These are phyloP conservation scores for Syzygium jambos DNA, from an alignment of 345 rosid genomes.

Conservation along the genomic window DNA sequence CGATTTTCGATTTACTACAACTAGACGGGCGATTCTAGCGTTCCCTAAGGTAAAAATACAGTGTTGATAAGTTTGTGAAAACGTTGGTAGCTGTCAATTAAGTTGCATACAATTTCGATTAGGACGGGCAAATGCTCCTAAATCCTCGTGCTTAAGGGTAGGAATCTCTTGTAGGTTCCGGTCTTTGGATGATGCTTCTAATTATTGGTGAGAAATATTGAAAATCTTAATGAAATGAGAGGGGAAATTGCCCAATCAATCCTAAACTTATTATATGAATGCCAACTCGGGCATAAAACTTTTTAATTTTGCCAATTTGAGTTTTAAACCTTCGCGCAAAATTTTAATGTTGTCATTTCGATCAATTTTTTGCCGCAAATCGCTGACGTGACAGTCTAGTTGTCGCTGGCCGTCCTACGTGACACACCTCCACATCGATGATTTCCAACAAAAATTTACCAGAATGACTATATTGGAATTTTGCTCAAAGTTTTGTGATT, in stretches of 20 bases:
- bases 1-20: background rate
- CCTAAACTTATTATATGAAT: fast-evolving
- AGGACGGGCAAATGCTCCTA: background rate
- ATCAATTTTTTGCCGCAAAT: no score
- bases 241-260: background rate
- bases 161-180: background rate
- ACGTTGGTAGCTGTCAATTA: background rate
- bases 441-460: no score
- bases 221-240: background rate
- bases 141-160: background rate
- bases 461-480: background rate
- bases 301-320: no score
- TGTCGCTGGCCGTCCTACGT: no score
- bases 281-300: no score
- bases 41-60: no score
- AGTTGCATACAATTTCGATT: background rate
- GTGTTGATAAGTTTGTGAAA: background rate
- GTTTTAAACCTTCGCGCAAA: no score
- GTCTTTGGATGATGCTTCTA: background rate
- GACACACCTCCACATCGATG: fast-evolving
- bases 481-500: background rate
- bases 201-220: background rate
- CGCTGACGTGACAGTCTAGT: background rate
- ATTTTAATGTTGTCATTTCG: fast-evolving
- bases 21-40: background rate